phyloP scores from a whole-genome alignment of 202 grass and related monocot genomes.

The Eragrostis tef region DNA sequence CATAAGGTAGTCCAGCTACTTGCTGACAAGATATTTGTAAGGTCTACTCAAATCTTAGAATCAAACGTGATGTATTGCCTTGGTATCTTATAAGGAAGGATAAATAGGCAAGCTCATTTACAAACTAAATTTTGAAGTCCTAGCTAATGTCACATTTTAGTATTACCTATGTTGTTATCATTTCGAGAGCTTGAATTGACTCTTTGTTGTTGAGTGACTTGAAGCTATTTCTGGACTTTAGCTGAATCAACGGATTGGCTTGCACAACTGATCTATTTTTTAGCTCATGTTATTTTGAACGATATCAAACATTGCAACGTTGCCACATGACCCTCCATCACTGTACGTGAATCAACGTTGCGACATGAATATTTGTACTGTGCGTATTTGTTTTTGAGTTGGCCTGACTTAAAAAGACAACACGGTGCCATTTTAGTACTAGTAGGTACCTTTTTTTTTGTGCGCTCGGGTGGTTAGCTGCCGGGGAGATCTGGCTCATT shows the following conservation, averaged over 20 bases:
- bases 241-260: background rate
- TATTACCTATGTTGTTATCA: background rate
- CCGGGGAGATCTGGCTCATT: no score
- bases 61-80: slow-evolving; percentile 44
- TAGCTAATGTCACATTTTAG: slow-evolving; percentile 4
- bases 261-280: slow-evolving; percentile 45
- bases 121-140: slow-evolving; percentile 13
- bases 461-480: no score
- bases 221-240: slow-evolving; percentile 23
- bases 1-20: slow-evolving; percentile 9
- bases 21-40: slow-evolving; percentile 40
- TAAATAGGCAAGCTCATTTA: background rate
- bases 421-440: slow-evolving; percentile 39
- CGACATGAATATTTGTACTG: slow-evolving; percentile 48
- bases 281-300: slow-evolving; percentile 42
- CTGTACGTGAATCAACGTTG: slow-evolving; percentile 43
- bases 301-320: slow-evolving; percentile 44
- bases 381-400: slow-evolving; percentile 52
- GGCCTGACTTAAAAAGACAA: slow-evolving; percentile 49
- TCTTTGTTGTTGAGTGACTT: slow-evolving; percentile 34
- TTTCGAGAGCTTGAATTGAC: slow-evolving; percentile 48
- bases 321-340: slow-evolving; percentile 51
- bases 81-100: slow-evolving; percentile 4
- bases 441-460: slow-evolving; percentile 30
- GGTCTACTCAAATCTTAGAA: slow-evolving; percentile 45